Base-by-base conservation (phyloP, 495 filamentous ascomycete species). In the Usnea hakonensis region DNA sequence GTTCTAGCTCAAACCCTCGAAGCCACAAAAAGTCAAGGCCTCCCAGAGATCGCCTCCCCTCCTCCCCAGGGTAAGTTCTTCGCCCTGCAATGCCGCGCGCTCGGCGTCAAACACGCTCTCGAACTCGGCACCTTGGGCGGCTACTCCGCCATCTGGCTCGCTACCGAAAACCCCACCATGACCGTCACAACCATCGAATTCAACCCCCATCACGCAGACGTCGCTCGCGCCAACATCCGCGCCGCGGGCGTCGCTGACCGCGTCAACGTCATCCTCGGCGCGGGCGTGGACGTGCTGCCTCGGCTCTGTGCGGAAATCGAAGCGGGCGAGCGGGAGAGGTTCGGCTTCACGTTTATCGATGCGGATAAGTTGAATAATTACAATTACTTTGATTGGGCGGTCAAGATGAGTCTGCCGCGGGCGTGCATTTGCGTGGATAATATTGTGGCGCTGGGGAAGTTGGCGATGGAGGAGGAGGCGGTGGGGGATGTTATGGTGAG, bases 101-200 rank as follows among this genome's bases (percentile, higher is more conserved):
- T 70, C 6, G 58, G 64, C 40, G 77, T 75, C 50, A 73, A 74
- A 30, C 68, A 71, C 36, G 73, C 77, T 10, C 78, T 83, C 48
- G 81, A 83, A 57, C 66, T 83, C 46, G 81, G 80, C 33, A 81
- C 80, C 0, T 67, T 83, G 33, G 80, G 80, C 40, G 80, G 76
- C 33, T 81, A 80, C 70, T 76, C 74, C 6, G 71, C 74, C 38
- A 82, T 84, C 68, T 82, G 78, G 73, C 73, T 83, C 43, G 78
- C 79, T 26, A 68, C 58, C 60, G 70, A 73, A 43, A 74, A 66
- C 35, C 71, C 68, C 28, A 6, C 26, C 21, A 14, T 61, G 5
- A 70, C 74, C 43, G 71, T 83, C 1, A 81, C 78, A 1, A 78
- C 70, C 44, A 70, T 84, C 41, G 81, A 82, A 60, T 68, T 73